Conservation (phyloP, 768 basidiomycete species). For the Infundibulicybe gibba region DNA sequence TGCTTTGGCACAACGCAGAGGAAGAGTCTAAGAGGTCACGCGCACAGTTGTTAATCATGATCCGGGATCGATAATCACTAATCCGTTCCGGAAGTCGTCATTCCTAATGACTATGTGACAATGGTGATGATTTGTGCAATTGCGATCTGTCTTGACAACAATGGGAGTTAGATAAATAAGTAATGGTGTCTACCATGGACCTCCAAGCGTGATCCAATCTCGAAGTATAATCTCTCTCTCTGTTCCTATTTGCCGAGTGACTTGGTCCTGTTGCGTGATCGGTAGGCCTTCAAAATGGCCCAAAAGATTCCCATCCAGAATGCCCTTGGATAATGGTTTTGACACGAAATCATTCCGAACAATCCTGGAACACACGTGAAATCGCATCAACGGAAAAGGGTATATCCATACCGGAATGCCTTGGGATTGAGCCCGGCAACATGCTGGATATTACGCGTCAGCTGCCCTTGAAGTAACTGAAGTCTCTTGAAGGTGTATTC, state of each 20-base stretch:
- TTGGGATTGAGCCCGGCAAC: slow-evolving; percentile 90
- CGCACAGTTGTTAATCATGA: no score
- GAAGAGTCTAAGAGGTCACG: no score
- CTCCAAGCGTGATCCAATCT: slow-evolving; percentile 60
- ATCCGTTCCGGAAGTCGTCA: no score
- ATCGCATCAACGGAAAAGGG: not conserved
- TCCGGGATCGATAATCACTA: no score
- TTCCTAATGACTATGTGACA: no score
- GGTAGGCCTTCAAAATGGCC: slow-evolving; percentile 69
- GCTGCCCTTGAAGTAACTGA: slow-evolving; percentile 84
- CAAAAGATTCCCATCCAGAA: slow-evolving; percentile 84
- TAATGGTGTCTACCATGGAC: no score
- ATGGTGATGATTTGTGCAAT: no score
- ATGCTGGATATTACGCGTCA: slow-evolving; percentile 89
- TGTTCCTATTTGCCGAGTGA: slow-evolving; percentile 88
- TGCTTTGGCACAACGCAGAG: no score
- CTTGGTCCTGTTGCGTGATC: slow-evolving; percentile 74
- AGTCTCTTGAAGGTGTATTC: slow-evolving; percentile 79
- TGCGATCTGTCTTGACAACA: no score
- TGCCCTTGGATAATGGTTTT: slow-evolving; percentile 76
- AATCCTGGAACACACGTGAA: slow-evolving; percentile 48
- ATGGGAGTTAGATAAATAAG: no score
- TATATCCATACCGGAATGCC: slow-evolving; percentile 79
- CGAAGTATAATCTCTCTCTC: slow-evolving; percentile 56
- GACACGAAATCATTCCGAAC: slow-evolving; percentile 87